A percentile compares a stretch with the other conserved stretches of the same genome.
These are phyloP conservation scores for Chimonanthus praecox DNA, from an alignment of 164 flowering plant species.

Conservation along the genomic window DNA sequence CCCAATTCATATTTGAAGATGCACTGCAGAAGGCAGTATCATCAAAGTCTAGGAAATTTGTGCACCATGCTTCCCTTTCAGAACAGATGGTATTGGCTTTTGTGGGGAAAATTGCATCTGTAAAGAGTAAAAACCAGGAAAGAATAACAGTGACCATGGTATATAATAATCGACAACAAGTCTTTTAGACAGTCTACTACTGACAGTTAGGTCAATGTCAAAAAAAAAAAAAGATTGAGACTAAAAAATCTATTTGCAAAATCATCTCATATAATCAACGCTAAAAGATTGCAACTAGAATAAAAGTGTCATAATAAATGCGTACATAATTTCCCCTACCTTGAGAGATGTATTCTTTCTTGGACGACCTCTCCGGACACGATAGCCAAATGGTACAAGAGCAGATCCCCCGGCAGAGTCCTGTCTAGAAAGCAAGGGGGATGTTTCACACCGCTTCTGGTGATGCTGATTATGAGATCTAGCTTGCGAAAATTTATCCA, in stretches of 20 bases:
- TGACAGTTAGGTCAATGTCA: no score
- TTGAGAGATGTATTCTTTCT: slow-evolving; percentile 23
- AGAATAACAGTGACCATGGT: no score
- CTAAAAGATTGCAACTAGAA: not conserved
- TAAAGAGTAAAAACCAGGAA: no score
- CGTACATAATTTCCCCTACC: slow-evolving; percentile 20
- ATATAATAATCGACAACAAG: no score
- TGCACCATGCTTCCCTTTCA: no score
- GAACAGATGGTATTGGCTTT: no score
- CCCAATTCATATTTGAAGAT: no score
- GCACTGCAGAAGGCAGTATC: no score
- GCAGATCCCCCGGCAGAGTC: slow-evolving; percentile 31
- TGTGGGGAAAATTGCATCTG: no score
- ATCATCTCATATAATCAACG: not conserved
- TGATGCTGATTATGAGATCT: slow-evolving; percentile 23
- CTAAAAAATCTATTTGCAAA: not conserved
- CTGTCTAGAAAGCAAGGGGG: slow-evolving; percentile 14
- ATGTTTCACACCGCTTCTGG: slow-evolving; percentile 17
- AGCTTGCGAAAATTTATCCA: slow-evolving; percentile 19
- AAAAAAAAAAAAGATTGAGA: no score
- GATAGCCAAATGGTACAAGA: slow-evolving; percentile 47
- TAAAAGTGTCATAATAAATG: not conserved
- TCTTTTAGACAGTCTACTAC: no score
- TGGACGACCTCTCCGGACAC: slow-evolving; percentile 28
- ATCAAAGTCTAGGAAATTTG: no score